Conservation (phyloP, 805 yeast species). For the Jamesozyma piceae region DNA sequence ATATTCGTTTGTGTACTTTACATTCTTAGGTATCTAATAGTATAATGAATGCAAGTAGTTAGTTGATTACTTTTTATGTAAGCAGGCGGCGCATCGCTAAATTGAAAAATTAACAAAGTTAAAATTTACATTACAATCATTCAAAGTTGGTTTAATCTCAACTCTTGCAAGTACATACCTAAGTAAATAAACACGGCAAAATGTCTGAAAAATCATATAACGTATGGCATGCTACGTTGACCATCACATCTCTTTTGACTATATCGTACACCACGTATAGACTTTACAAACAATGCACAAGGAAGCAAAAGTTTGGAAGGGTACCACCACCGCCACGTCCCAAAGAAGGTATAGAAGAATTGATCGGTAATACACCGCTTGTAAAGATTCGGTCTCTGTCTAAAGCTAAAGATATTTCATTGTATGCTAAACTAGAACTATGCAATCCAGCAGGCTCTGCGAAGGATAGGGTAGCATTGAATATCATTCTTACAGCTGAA, state of each 20-base stretch:
- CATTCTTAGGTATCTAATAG: no score
- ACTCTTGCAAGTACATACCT: no score
- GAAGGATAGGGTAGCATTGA: conserved; percentile 86
- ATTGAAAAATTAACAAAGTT: no score
- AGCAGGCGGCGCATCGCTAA: no score
- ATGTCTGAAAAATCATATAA: background rate
- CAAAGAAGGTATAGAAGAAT: conserved; percentile 54
- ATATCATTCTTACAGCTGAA: conserved; percentile 68
- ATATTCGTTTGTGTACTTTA: no score
- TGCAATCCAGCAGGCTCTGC: conserved; percentile 93
- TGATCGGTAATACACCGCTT: conserved; percentile 87
- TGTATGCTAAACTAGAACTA: conserved; percentile 80
- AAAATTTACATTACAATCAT: no score
- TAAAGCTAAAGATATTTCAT: conserved; percentile 62
- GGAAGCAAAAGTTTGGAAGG: no score
- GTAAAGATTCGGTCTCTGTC: conserved; percentile 66
- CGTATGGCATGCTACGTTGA: background rate
- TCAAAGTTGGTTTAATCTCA: no score
- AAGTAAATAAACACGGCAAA: background rate
- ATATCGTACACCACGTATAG: conserved; percentile 1
- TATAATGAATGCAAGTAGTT: no score
- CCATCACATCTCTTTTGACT: background rate
- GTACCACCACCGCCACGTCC: background rate
- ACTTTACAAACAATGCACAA: background rate
- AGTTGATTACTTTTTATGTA: no score